phyloP scores from a whole-genome alignment of 1,284 basidiomycete species.

The Fomitopsis pinicola region DNA sequence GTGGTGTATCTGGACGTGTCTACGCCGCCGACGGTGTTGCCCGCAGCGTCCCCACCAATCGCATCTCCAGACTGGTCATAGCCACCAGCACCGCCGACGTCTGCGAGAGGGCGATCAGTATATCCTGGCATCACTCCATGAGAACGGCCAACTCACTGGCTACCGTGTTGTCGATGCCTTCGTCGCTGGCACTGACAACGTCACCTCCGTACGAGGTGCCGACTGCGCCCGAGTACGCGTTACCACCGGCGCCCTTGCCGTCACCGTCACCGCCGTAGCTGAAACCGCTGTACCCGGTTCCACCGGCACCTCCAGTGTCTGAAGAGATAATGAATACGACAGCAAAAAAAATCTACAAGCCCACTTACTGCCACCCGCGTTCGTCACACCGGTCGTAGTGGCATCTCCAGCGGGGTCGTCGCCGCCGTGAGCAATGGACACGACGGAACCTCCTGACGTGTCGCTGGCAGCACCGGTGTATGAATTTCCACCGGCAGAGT shows the following conservation, averaged over 20 bases:
- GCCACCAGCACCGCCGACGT: conserved; percentile 20
- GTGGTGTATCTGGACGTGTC: conserved; percentile 10
- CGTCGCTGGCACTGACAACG: conserved; percentile 13
- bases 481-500: conserved; percentile 17
- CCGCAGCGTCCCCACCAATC: conserved; percentile 19
- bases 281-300: conserved; percentile 14
- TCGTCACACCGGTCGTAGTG: conserved; percentile 3
- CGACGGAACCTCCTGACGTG: conserved; percentile 8
- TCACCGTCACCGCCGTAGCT: conserved; percentile 16
- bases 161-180: conserved; percentile 6
- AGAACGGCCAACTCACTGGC: conserved; percentile 13
- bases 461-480: conserved; percentile 21
- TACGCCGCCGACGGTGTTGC: conserved; percentile 1
- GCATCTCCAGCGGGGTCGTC: conserved; percentile 4
- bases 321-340: neutral
- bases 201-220: conserved; percentile 19
- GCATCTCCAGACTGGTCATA: conserved; percentile 23
- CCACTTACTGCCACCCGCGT: conserved; percentile 11
- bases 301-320: conserved; percentile 17
- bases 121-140: neutral
- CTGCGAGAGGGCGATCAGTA: conserved; percentile 5
- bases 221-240: conserved; percentile 24
- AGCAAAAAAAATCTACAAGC: neutral
- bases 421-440: conserved; percentile 7
- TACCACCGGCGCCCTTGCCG: conserved; percentile 19